Conservation (phyloP, 306 rosid species). For the Sicyos baderoa region DNA sequence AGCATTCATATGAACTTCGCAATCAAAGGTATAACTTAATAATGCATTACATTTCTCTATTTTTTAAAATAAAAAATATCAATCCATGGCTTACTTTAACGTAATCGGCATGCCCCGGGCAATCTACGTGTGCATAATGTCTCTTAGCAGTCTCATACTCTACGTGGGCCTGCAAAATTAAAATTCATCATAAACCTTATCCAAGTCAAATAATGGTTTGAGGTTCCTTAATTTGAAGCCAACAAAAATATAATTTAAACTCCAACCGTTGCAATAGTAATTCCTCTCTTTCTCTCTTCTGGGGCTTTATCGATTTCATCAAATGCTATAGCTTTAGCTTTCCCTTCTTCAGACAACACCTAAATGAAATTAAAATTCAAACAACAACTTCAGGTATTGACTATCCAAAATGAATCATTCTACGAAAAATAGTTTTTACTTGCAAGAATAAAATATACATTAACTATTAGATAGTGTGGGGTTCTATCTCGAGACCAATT, state of each 20-base stretch:
- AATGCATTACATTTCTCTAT: too few species aligned
- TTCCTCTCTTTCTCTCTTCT: constrained; percentile 93
- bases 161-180: constrained; percentile 65
- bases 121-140: constrained; percentile 95
- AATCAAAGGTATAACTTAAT: neutral
- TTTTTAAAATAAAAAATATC: too few species aligned
- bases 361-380: constrained; percentile 20
- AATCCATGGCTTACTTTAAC: constrained; percentile 57
- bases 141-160: constrained; percentile 80
- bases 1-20: neutral
- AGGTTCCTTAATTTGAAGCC: neutral
- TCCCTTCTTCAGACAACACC: constrained; percentile 91
- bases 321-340: constrained; percentile 82
- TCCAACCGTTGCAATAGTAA: constrained; percentile 83
- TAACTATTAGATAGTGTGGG: neutral
- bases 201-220: neutral
- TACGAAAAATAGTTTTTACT: too few species aligned
- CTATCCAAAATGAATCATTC: neutral
- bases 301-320: constrained; percentile 98
- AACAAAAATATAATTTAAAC: neutral
- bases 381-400: constrained; percentile 12
- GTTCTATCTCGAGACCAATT: too few species aligned
- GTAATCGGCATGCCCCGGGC: constrained; percentile 98
- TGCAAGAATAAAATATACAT: neutral
- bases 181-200: constrained; percentile 7